Base-by-base conservation (phyloP, 129 eudicot genomes). In the Kitagawia praeruptora region DNA sequence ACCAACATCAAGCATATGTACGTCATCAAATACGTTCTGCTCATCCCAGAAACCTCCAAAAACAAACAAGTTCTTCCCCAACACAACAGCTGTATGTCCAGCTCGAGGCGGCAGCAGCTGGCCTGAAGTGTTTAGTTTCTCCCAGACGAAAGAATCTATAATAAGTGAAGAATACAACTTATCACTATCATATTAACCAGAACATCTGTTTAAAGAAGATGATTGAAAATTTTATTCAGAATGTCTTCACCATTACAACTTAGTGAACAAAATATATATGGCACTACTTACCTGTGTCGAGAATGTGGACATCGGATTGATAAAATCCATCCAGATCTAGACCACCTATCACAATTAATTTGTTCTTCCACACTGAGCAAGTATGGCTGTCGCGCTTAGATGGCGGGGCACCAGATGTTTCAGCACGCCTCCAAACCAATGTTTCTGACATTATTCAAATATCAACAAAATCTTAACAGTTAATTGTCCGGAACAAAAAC, bases 1-100 rank as follows among this genome's bases (percentile, higher is more conserved):
- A 96, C 99, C 99, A 80, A 92, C 78, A 76, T 96, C 97, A 80
- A 96, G 93, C 96, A 96, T 85, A 75, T 90, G 84, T 21, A 96
- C 85, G 80, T 96, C 99, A 80, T 92, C 93, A 83, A 80, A 96
- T 42, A 96, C 87, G 80, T 88, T 90, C 82, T 92, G 94, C 49
- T 85, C 96, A 85, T 96, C 97, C 49, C 92, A 87, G 90, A 96
- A 96, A 75, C 99, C 99, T 56, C 99, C 99, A 86, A 96, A 96
- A 27, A 96, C 98, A 83, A 96, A 90, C 86, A 96, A 80, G 81
- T 87, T 75, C 82, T 81, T 92, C 51, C 96, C 98, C 53, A 89
- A 85, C 10, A 94, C 90, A 82, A 92, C 87, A n/a, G 97, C 84
- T 51, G 97, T 90, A 84, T 96, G 99, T 77, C 99, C 99, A 81